Conservation (phyloP, 495 filamentous ascomycete genomes). For the Hapsidospora chrysogenum region DNA sequence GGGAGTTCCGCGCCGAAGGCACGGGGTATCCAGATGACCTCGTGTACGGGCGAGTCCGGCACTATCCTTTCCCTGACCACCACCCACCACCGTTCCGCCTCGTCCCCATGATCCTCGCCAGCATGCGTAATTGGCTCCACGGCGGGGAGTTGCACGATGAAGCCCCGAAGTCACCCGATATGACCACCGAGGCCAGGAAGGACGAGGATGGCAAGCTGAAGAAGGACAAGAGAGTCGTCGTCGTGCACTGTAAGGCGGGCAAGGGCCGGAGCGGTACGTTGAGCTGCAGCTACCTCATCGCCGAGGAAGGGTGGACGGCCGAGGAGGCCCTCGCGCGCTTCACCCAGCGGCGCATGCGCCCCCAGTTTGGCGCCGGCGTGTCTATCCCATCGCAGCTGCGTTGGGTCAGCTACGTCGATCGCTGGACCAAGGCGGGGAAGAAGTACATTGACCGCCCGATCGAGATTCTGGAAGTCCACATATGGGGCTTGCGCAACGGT, state of each 20-base stretch:
- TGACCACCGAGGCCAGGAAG: slow-evolving; percentile 6
- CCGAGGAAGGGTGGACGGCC: slow-evolving; percentile 71
- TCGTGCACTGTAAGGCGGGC: slow-evolving; percentile 95
- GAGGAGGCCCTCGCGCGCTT: slow-evolving; percentile 68
- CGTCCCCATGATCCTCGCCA: slow-evolving; percentile 72
- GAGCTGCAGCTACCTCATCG: slow-evolving; percentile 74
- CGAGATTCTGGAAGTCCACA: slow-evolving; percentile 75
- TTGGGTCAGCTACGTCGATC: slow-evolving; percentile 80
- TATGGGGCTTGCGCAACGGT: slow-evolving; percentile 77
- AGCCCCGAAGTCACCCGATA: neutral
- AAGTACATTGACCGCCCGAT: slow-evolving; percentile 67
- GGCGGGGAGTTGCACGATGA: slow-evolving; percentile 24
- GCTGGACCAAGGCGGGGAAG: slow-evolving; percentile 59
- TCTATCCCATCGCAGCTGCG: slow-evolving; percentile 82
- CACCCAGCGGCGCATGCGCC: slow-evolving; percentile 76
- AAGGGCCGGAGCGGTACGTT: slow-evolving; percentile 90
- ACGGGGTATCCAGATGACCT: slow-evolving; percentile 87
- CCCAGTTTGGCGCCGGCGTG: slow-evolving; percentile 76
- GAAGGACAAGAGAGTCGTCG: slow-evolving; percentile 60
- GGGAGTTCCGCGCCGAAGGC: slow-evolving; percentile 93
- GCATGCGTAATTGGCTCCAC: slow-evolving; percentile 75
- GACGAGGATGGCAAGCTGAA: slow-evolving; percentile 12
- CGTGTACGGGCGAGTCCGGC: slow-evolving; percentile 65
- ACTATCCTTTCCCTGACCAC: slow-evolving; percentile 94
- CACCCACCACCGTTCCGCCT: slow-evolving; percentile 87